These are phyloP conservation scores for Trichoderma sp. DNA, from an alignment of 2,329 filamentous ascomycete species.

Conservation along the genomic window DNA sequence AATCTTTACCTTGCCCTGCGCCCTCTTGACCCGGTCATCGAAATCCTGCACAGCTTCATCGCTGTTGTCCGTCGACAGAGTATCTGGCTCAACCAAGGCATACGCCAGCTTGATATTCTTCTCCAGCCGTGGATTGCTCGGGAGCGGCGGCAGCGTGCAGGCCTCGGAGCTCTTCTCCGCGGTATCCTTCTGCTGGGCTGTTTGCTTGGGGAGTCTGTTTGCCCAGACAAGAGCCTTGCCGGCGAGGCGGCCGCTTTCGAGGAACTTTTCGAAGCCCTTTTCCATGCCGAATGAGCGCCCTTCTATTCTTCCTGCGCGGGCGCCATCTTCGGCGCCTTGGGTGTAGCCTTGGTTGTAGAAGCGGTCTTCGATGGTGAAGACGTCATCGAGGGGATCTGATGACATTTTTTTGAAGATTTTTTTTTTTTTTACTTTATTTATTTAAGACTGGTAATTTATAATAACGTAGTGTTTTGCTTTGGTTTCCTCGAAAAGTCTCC, in stretches of 20 bases:
- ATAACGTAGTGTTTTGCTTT: background rate
- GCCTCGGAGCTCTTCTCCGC: background rate
- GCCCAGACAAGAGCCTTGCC: slow-evolving; percentile 82
- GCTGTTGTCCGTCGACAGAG: slow-evolving; percentile 73
- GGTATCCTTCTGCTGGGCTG: background rate
- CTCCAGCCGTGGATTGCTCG: slow-evolving; percentile 61
- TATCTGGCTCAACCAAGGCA: slow-evolving; percentile 74
- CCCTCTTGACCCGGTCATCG: slow-evolving; percentile 82
- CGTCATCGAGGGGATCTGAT: slow-evolving; percentile 53
- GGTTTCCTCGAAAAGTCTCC: background rate
- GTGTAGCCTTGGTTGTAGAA: slow-evolving; percentile 83
- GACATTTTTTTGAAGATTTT: slow-evolving; percentile 22
- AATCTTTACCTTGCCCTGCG: slow-evolving; percentile 78
- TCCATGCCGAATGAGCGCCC: slow-evolving; percentile 87
- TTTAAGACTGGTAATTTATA: no score
- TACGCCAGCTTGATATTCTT: slow-evolving; percentile 76
- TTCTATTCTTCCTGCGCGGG: slow-evolving; percentile 75
- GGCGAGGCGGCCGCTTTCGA: slow-evolving; percentile 73
- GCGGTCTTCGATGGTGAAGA: slow-evolving; percentile 59
- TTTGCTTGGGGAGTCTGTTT: slow-evolving; percentile 52
- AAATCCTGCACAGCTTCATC: slow-evolving; percentile 90
- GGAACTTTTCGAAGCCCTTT: slow-evolving; percentile 90
- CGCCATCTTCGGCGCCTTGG: slow-evolving; percentile 72
- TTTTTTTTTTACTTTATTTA: background rate
- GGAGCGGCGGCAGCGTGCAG: slow-evolving; percentile 41